These are phyloP conservation scores for Coemansia sp. DNA, from an alignment of 192 early-diverging fungal genomes.

Conservation along the genomic window DNA sequence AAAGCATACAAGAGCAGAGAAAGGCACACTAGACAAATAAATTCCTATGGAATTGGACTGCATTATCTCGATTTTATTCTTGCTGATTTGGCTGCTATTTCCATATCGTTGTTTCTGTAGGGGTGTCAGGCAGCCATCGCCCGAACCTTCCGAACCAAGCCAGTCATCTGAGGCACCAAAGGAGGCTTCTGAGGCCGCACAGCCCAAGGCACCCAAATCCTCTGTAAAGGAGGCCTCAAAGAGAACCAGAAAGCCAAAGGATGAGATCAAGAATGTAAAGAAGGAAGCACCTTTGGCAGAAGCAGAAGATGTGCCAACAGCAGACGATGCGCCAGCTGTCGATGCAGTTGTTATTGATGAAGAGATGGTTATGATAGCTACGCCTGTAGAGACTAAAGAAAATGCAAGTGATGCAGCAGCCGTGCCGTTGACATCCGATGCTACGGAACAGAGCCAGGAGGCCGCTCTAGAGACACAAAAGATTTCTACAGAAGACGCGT, in stretches of 20 bases:
- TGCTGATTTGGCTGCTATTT: neutral
- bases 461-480: conserved; percentile 12
- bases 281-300: neutral
- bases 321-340: conserved; percentile 7
- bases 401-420: conserved; percentile 1
- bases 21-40: neutral
- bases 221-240: conserved; percentile 25
- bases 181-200: neutral
- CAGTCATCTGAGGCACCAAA: conserved; percentile 7
- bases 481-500: neutral
- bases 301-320: neutral
- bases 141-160: conserved; percentile 34
- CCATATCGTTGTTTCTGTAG: conserved; percentile 18
- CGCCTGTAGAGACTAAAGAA: conserved; percentile 4
- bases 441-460: conserved; percentile 9
- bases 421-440: conserved; percentile 6
- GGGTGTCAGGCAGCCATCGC: conserved; percentile 39
- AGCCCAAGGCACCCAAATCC: conserved; percentile 25
- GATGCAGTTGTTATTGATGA: conserved; percentile 2
- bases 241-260: conserved; percentile 24
- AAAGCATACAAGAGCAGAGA: neutral
- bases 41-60: neutral
- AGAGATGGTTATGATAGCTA: conserved; percentile 10
- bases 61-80: neutral
- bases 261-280: conserved; percentile 7